These are phyloP conservation scores for Arthrinium puccinioides DNA, from an alignment of 2,329 filamentous ascomycete genomes.

Conservation along the genomic window DNA sequence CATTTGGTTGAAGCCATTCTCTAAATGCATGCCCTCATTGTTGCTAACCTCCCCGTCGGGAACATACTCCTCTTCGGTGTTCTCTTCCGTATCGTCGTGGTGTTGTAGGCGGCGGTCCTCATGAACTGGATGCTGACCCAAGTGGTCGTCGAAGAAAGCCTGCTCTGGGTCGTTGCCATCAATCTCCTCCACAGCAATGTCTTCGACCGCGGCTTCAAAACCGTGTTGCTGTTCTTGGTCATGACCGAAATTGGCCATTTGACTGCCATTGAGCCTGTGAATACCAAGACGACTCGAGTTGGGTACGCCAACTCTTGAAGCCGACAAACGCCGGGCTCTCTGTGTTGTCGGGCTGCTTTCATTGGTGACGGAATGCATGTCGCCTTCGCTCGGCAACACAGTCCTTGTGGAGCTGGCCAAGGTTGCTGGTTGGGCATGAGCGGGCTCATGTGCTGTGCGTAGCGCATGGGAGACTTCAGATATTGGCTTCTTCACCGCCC, in stretches of 20 bases:
- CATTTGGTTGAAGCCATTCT: constrained; percentile 21
- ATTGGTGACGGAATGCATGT: constrained; percentile 10
- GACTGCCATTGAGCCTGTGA: constrained; percentile 8
- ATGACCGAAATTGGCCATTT: too few relatives aligned
- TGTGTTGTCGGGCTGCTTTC: constrained; percentile 8
- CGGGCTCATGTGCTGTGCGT: background rate
- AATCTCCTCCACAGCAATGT: background rate
- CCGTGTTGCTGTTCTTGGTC: constrained; percentile 10
- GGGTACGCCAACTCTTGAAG: constrained; percentile 7
- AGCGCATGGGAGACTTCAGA: too few relatives aligned
- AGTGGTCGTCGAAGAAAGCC: constrained; percentile 1
- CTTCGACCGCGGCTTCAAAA: constrained; percentile 11
- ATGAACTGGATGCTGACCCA: constrained; percentile 2
- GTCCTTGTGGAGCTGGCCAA: constrained; percentile 12
- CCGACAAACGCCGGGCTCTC: constrained; percentile 7
- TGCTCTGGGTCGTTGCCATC: constrained; percentile 3
- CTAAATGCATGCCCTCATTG: background rate
- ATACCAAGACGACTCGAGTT: constrained; percentile 10
- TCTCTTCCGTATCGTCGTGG: constrained; percentile 10
- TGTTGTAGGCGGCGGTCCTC: constrained; percentile 5
- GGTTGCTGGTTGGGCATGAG: background rate
- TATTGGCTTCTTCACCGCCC: too few relatives aligned
- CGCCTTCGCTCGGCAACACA: constrained; percentile 10
- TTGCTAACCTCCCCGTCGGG: too few relatives aligned
- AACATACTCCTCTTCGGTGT: background rate